Percentiles rank a stretch among this genome's conserved stretches.
phyloP scores from a whole-genome alignment of 2,329 filamentous ascomycete genomes.

The Fusarium bulbicola region DNA sequence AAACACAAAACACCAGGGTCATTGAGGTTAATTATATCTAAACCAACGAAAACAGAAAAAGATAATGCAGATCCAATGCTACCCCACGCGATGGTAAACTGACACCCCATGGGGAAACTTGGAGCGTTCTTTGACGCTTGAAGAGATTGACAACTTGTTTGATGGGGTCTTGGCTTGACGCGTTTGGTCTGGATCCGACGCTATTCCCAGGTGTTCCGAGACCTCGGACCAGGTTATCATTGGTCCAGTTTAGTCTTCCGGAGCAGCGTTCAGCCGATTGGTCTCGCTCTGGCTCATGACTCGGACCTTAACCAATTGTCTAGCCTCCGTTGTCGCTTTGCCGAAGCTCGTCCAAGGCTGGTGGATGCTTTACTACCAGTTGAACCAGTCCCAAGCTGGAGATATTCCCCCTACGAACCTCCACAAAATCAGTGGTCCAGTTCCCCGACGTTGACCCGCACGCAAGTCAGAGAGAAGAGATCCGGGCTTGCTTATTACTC shows the following conservation, averaged over 20 bases:
- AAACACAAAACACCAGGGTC: neutral
- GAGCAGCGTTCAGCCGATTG: neutral
- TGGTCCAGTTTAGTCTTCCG: rapidly evolving
- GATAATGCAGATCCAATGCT: neutral
- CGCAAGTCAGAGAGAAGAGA: neutral
- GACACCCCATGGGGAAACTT: slow-evolving; percentile 19
- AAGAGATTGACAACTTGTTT: neutral
- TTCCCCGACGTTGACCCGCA: neutral
- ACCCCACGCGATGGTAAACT: neutral
- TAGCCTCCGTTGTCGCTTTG: neutral
- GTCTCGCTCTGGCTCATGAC: rapidly evolving
- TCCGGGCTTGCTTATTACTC: neutral
- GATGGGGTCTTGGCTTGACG: neutral
- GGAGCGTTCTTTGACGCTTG: neutral
- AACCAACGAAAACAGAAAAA: neutral
- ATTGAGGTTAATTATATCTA: neutral
- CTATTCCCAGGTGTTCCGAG: neutral
- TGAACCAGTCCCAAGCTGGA: neutral
- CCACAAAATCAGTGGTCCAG: neutral
- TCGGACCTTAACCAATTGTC: neutral
- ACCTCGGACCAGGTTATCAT: neutral
- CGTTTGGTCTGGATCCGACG: neutral
- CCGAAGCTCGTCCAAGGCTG: neutral
- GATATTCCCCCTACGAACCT: neutral
- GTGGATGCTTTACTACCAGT: neutral